Evolutionary conservation across 2,329 filamentous ascomycete genomes (phyloP).

Genomic region (Trichoderma breve): DNA sequence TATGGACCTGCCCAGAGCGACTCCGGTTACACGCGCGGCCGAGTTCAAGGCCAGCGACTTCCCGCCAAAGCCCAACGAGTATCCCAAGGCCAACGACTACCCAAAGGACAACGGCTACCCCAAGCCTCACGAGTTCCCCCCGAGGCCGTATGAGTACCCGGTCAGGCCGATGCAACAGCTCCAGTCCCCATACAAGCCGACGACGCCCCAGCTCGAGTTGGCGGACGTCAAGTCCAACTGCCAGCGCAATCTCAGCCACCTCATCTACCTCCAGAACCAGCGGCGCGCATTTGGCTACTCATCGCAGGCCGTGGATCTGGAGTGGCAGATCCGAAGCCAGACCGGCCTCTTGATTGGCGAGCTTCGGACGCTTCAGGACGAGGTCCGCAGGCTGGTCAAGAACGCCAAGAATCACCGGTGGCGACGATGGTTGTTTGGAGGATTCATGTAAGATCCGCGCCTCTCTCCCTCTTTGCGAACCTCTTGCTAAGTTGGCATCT

Average conservation of each 20-base stretch:
- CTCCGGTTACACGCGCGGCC: constrained; percentile 17
- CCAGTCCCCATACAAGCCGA: constrained; percentile 7
- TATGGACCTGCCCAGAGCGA: constrained; percentile 22
- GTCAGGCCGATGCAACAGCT: constrained; percentile 17
- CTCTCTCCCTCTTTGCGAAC: background rate
- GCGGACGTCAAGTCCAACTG: constrained; percentile 34
- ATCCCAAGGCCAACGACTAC: background rate
- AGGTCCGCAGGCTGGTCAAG: constrained; percentile 44
- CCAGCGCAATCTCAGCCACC: constrained; percentile 38
- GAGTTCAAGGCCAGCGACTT: constrained; percentile 15
- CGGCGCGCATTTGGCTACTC: constrained; percentile 29
- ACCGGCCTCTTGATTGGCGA: constrained; percentile 44
- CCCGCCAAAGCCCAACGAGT: background rate
- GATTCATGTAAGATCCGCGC: constrained; percentile 45
- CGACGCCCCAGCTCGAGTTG: constrained; percentile 27
- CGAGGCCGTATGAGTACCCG: constrained; percentile 11
- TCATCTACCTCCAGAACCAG: constrained; percentile 34
- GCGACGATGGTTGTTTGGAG: constrained; percentile 53
- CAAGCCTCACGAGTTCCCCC: constrained; percentile 9
- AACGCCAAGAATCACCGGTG: constrained; percentile 49
- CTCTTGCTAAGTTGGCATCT: background rate
- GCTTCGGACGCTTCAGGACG: constrained; percentile 43
- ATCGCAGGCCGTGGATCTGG: constrained; percentile 38
- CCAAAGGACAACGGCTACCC: background rate
- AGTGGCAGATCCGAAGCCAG: constrained; percentile 44